A percentile compares a stretch with the other conserved stretches of the same genome.
Conservation (phyloP, 108 stramenopile species). For the Nitzschia sp. region DNA sequence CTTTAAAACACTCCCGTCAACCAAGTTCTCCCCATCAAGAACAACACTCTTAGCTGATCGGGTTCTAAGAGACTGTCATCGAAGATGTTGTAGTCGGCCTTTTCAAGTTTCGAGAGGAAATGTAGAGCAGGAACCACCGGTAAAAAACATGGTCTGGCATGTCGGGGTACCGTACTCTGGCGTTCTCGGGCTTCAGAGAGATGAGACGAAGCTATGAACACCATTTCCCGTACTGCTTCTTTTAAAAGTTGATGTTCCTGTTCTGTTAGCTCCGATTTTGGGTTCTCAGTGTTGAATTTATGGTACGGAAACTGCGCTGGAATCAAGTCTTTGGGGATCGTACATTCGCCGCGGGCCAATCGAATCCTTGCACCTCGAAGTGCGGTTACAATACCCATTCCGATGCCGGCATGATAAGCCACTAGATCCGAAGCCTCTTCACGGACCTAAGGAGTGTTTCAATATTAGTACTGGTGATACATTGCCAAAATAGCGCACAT, state of each 20-base stretch:
- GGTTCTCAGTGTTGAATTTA: constrained; percentile 19
- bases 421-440: constrained; percentile 69
- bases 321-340: constrained; percentile 57
- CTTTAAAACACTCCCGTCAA: constrained; percentile 68
- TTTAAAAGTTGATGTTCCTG: constrained; percentile 15
- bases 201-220: constrained; percentile 50
- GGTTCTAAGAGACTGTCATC: constrained; percentile 40
- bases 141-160: constrained; percentile 51
- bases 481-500: too few relatives aligned
- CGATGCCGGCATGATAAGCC: constrained; percentile 74
- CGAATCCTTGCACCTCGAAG: constrained; percentile 63
- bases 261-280: constrained; percentile 2
- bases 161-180: constrained; percentile 61
- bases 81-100: constrained; percentile 69
- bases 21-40: constrained; percentile 62
- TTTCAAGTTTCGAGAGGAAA: constrained; percentile 59
- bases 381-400: constrained; percentile 69
- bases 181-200: constrained; percentile 56
- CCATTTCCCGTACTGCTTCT: constrained; percentile 62
- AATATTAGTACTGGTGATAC: too few relatives aligned
- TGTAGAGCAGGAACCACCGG: constrained; percentile 74
- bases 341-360: constrained; percentile 60
- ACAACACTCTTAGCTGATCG: constrained; percentile 41
- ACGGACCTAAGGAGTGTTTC: constrained; percentile 40
- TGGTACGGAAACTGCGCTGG: constrained; percentile 34